Conservation (phyloP, 129 eudicot species). For the Saposhnikovia divaricata region DNA sequence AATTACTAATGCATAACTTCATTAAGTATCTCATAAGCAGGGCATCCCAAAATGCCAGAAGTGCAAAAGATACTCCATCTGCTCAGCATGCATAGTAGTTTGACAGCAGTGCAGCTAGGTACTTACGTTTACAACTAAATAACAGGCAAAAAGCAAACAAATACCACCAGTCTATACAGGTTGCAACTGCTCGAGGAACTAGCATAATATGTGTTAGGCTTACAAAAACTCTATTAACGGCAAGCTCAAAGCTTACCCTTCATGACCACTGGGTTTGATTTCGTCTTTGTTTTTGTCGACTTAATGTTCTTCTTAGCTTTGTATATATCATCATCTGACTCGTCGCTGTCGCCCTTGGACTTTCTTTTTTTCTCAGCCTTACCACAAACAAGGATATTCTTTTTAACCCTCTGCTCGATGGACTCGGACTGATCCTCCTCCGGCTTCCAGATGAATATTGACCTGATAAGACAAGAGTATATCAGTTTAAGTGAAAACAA, state of each 20-base stretch:
- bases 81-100: neutral
- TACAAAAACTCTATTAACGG: neutral
- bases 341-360: conserved; percentile 54
- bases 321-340: conserved; percentile 39
- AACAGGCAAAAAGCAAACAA: neutral
- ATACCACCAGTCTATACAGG: neutral
- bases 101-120: neutral
- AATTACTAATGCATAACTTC: neutral
- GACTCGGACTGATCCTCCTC: conserved; percentile 39
- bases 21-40: neutral
- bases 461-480: conserved; percentile 29
- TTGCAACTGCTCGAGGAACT: neutral
- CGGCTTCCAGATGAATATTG: conserved; percentile 86
- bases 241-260: conserved; percentile 33
- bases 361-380: conserved; percentile 46
- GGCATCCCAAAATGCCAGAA: neutral
- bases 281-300: conserved; percentile 30
- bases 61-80: neutral
- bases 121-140: neutral
- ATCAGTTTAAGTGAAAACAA: neutral
- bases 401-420: conserved; percentile 43
- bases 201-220: neutral
- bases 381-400: conserved; percentile 52
- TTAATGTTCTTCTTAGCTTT: conserved; percentile 52
- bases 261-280: conserved; percentile 21